phyloP scores from a whole-genome alignment of 192 early-diverging fungal species.

The Entomortierella chlamydospora region DNA sequence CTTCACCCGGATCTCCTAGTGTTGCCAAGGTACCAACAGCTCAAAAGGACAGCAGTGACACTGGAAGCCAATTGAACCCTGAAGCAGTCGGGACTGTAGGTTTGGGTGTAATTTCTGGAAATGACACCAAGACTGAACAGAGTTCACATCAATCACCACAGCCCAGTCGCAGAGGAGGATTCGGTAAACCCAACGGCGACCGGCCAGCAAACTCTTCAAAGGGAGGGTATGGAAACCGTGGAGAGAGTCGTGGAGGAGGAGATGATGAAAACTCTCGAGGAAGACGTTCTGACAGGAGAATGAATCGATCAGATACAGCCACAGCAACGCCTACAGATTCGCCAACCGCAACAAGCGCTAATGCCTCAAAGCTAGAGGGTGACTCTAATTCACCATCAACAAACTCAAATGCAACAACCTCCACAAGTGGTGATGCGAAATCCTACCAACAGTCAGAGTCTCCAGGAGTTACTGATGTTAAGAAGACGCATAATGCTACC shows the following conservation, averaged over 20 bases:
- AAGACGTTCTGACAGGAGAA: neutral
- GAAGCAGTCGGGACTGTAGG: neutral
- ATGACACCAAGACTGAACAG: neutral
- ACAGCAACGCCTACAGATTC: neutral
- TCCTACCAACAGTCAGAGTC: neutral
- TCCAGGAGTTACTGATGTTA: constrained; percentile 10
- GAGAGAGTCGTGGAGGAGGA: neutral
- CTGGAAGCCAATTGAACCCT: neutral
- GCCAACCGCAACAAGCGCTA: neutral
- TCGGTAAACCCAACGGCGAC: neutral
- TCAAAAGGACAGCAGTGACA: too few relatives aligned
- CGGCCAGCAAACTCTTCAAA: neutral
- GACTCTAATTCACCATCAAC: neutral
- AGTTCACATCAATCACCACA: neutral
- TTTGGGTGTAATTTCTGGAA: neutral
- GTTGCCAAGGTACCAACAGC: neutral
- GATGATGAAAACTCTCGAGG: neutral
- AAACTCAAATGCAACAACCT: neutral
- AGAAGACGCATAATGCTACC: constrained; percentile 7
- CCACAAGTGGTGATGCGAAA: neutral
- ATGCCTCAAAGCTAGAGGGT: neutral
- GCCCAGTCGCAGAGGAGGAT: constrained; percentile 5
- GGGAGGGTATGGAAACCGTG: neutral
- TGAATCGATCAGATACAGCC: neutral
- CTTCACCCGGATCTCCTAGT: neutral